A percentile compares a stretch with the other conserved stretches of the same genome.
phyloP scores from a whole-genome alignment of 2,329 filamentous ascomycete genomes.

The Curvularia spicifera region DNA sequence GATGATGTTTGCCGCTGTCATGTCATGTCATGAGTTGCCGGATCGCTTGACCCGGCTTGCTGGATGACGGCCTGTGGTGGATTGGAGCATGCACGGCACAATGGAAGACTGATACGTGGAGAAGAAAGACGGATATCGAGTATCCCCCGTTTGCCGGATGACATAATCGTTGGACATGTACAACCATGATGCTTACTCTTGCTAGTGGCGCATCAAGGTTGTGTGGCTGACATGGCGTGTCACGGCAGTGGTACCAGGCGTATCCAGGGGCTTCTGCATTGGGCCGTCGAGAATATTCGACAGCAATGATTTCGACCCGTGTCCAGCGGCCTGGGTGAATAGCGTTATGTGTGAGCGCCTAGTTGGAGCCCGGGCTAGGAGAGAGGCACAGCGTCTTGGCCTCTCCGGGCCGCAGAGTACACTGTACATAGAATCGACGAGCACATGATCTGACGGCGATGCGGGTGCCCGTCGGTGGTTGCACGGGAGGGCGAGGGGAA shows the following conservation, averaged over 20 bases:
- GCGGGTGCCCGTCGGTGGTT: slow-evolving; percentile 19
- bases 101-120: not conserved
- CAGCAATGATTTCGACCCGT: slow-evolving; percentile 1
- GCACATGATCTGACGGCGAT: slow-evolving; percentile 30
- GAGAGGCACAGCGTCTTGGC: not conserved
- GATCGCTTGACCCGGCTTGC: not conserved
- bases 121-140: not conserved
- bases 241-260: slow-evolving; percentile 4
- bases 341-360: slow-evolving; percentile 1
- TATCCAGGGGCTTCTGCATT: slow-evolving; percentile 4
- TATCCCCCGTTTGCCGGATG: not conserved
- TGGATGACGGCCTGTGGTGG: not conserved
- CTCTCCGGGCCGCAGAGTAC: not conserved
- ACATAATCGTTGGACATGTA: not conserved
- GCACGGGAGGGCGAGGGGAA: slow-evolving; percentile 21
- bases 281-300: slow-evolving; percentile 7
- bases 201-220: not conserved
- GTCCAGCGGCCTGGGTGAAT: not conserved
- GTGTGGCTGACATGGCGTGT: slow-evolving; percentile 7
- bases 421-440: not conserved
- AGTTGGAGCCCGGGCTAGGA: not conserved
- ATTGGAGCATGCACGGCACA: not conserved
- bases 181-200: not conserved
- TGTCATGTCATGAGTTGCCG: not conserved
- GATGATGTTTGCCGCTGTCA: not conserved